phyloP scores from a whole-genome alignment of 257 asterid species.

The Lithospermum erythrorhizon region DNA sequence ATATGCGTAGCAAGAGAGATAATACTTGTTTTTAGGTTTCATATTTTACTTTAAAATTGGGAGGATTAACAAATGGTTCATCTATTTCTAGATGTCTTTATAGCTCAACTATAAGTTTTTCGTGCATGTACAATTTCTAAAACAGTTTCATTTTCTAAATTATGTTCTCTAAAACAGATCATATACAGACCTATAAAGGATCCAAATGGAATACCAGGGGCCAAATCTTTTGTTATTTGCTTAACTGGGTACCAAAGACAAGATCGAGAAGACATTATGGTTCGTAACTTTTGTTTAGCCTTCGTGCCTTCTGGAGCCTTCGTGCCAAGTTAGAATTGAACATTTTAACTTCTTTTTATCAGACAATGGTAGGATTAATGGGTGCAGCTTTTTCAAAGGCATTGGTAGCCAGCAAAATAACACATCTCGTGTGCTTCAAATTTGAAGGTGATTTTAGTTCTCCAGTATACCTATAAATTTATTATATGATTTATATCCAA shows the following conservation, averaged over 20 bases:
- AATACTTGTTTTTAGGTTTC: background rate
- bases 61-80: background rate
- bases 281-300: conserved; percentile 14
- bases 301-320: background rate
- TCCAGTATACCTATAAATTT: no score
- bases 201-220: conserved; percentile 75
- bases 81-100: no score
- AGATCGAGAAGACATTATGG: conserved; percentile 83
- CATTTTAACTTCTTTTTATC: conserved; percentile 1
- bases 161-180: conserved; percentile 31
- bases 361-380: conserved; percentile 87
- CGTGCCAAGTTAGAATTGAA: conserved; percentile 3
- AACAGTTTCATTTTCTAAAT: background rate
- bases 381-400: conserved; percentile 89
- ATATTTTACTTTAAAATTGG: background rate
- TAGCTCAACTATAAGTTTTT: background rate
- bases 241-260: conserved; percentile 83
- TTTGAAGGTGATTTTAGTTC: conserved; percentile 55
- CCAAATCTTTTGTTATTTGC: conserved; percentile 57
- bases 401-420: conserved; percentile 61
- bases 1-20: background rate
- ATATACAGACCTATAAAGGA: conserved; percentile 63
- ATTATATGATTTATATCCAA: no score
- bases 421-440: conserved; percentile 95
- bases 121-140: no score